Conservation (phyloP, 148 eudicot species). For the Vaccinium myrtillus region DNA sequence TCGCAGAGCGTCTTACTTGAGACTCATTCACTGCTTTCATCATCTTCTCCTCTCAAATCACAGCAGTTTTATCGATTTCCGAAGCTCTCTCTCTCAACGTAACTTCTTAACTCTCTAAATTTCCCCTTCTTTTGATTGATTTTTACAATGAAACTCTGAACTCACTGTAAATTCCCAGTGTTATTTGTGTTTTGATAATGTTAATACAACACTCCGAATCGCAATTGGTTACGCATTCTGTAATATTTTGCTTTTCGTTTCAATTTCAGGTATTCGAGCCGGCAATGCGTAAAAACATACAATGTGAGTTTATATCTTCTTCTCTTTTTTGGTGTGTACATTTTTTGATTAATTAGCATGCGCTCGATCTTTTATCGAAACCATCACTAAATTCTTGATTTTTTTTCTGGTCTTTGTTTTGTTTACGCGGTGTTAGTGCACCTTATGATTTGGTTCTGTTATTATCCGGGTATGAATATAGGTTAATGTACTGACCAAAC, state of each 20-base stretch:
- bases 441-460: not conserved
- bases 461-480: not conserved
- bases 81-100: conserved; percentile 13
- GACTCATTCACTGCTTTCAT: conserved; percentile 1
- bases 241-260: not conserved
- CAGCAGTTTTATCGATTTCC: not conserved
- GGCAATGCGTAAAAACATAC: conserved; percentile 2
- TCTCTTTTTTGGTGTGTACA: not conserved
- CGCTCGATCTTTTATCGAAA: too few relatives aligned
- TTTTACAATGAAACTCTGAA: not conserved
- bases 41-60: conserved; percentile 13
- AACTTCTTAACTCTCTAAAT: not conserved
- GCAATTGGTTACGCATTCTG: not conserved
- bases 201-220: not conserved
- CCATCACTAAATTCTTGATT: not conserved
- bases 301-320: conserved; percentile 8
- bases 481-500: not conserved
- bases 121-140: not conserved
- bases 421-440: not conserved
- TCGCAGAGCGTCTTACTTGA: conserved; percentile 13
- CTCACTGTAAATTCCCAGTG: too few relatives aligned
- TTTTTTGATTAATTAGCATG: not conserved
- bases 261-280: conserved; percentile 19
- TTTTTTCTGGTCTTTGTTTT: not conserved
- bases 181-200: not conserved